These are phyloP conservation scores for Lodderomyces theae DNA, from an alignment of 1,139 yeast genomes.

Conservation along the genomic window DNA sequence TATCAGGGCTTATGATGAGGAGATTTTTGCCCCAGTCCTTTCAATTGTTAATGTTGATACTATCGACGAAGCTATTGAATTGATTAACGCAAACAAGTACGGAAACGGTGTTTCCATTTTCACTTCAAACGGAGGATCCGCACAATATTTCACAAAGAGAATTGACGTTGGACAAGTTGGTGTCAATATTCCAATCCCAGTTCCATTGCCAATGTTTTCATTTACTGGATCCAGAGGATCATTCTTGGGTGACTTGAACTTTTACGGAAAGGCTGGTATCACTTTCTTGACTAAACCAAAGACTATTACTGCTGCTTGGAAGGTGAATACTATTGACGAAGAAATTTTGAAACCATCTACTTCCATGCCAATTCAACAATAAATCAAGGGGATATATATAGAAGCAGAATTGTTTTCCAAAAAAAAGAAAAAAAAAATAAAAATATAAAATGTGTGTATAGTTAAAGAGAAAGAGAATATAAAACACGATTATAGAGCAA, in stretches of 20 bases:
- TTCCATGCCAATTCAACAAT: slow-evolving; percentile 64
- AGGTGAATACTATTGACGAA: slow-evolving; percentile 43
- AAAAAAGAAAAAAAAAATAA: no score
- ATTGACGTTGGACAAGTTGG: slow-evolving; percentile 80
- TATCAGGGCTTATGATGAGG: slow-evolving; percentile 71
- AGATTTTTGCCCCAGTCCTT: slow-evolving; percentile 75
- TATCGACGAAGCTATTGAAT: slow-evolving; percentile 67
- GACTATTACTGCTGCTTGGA: slow-evolving; percentile 74
- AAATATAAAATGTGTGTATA: background rate
- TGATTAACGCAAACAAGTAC: slow-evolving; percentile 63
- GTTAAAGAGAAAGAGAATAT: background rate
- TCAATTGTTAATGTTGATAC: slow-evolving; percentile 63
- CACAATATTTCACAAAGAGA: slow-evolving; percentile 67
- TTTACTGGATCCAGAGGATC: slow-evolving; percentile 79
- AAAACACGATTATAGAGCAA: background rate
- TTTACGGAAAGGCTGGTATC: slow-evolving; percentile 74
- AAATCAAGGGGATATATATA: slow-evolving; percentile 9
- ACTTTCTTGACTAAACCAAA: slow-evolving; percentile 73
- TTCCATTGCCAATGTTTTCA: slow-evolving; percentile 79
- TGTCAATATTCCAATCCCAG: slow-evolving; percentile 81
- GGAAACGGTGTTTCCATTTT: slow-evolving; percentile 76
- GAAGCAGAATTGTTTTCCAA: background rate
- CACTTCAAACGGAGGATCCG: slow-evolving; percentile 67
- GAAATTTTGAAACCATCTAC: slow-evolving; percentile 52
- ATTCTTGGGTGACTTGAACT: slow-evolving; percentile 75